Conservation (phyloP, 1,284 basidiomycete species). For the Exobasidium cylindrosporum region DNA sequence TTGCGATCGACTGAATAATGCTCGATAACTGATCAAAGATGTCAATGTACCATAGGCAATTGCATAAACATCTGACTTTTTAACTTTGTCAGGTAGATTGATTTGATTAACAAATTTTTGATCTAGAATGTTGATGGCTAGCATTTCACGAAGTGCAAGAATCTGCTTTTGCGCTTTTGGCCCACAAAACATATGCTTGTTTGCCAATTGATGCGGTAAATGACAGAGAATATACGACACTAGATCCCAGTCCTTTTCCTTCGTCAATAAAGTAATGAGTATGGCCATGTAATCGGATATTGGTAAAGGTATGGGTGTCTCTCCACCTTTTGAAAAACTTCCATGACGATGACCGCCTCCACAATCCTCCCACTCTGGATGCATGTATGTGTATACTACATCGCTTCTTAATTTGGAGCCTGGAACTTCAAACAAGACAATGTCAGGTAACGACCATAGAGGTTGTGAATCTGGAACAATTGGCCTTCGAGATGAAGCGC, state of each 20-base stretch:
- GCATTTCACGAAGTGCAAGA: conserved; percentile 65
- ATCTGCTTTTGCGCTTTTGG: conserved; percentile 71
- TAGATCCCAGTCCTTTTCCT: conserved; percentile 86
- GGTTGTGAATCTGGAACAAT: conserved; percentile 16
- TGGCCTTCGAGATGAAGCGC: neutral
- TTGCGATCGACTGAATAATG: conserved; percentile 69
- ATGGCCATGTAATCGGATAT: conserved; percentile 73
- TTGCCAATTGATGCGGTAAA: conserved; percentile 83
- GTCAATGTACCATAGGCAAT: conserved; percentile 83
- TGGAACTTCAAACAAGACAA: conserved; percentile 66
- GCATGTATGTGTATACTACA: conserved; percentile 57
- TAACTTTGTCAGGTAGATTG: conserved; percentile 61
- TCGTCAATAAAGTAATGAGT: conserved; percentile 69
- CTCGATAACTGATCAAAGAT: conserved; percentile 82
- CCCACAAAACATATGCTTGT: conserved; percentile 96
- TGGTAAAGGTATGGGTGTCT: conserved; percentile 61
- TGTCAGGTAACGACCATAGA: conserved; percentile 79
- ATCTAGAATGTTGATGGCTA: conserved; percentile 68
- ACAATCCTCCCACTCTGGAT: conserved; percentile 54
- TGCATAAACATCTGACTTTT: conserved; percentile 74
- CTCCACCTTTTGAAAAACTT: conserved; percentile 18
- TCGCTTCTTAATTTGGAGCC: conserved; percentile 58
- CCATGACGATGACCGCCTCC: conserved; percentile 20
- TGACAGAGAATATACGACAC: conserved; percentile 88
- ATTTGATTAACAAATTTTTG: conserved; percentile 65